Conservation (phyloP, 1,284 basidiomycete species). For the Ceratobasidium sp. region DNA sequence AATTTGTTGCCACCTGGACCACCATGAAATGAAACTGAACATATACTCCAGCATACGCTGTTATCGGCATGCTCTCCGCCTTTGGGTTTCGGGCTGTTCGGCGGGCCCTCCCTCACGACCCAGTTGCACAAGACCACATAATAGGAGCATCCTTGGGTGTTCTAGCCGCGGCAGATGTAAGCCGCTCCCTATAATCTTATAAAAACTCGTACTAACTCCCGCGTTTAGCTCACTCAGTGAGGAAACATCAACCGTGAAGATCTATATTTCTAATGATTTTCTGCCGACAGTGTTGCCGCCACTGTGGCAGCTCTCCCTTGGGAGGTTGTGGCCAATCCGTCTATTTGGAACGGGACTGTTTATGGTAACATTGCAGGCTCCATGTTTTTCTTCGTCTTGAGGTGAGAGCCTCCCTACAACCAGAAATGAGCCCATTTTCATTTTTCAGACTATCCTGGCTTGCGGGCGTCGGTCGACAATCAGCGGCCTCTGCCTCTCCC, state of each 20-base stretch:
- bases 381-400: slow-evolving; percentile 64
- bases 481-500: background rate
- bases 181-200: slow-evolving; percentile 51
- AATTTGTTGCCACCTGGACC: slow-evolving; percentile 8
- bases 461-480: slow-evolving; percentile 33
- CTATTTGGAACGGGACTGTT: slow-evolving; percentile 73
- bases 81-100: slow-evolving; percentile 76
- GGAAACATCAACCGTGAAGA: background rate
- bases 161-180: slow-evolving; percentile 76
- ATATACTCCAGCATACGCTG: slow-evolving; percentile 66
- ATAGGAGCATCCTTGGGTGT: slow-evolving; percentile 71
- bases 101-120: slow-evolving; percentile 68
- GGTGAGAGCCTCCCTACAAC: slow-evolving; percentile 57
- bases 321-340: slow-evolving; percentile 63
- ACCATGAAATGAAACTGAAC: background rate
- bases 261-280: slow-evolving; percentile 30
- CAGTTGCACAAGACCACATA: slow-evolving; percentile 73
- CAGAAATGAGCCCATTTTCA: slow-evolving; percentile 1
- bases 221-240: slow-evolving; percentile 11
- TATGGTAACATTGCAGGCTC: slow-evolving; percentile 78
- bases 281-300: slow-evolving; percentile 62
- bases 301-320: slow-evolving; percentile 68
- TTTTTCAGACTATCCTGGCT: slow-evolving; percentile 29
- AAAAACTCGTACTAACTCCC: slow-evolving; percentile 47
- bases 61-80: slow-evolving; percentile 72